Conservation (phyloP, 352 stramenopile species). For the Elongisporangium prolatum region DNA sequence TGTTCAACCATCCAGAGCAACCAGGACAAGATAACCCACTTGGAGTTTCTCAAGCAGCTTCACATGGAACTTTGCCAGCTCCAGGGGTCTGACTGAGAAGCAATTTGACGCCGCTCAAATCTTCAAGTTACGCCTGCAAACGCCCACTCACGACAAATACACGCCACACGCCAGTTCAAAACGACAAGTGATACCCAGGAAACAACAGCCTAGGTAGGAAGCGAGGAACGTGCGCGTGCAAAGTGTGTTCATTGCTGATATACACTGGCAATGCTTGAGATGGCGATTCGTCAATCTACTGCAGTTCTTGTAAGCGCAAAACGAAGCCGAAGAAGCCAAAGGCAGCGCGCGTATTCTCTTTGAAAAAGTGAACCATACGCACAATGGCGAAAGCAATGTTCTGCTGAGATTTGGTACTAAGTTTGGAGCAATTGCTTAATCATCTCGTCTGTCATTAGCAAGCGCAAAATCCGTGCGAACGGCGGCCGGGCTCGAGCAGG, state of each 20-base stretch:
- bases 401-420: conserved; percentile 9
- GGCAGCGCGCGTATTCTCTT: conserved; percentile 6
- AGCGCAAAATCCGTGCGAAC: conserved; percentile 7
- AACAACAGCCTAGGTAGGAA: conserved; percentile 6
- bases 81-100: conserved; percentile 5
- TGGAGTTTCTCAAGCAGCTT: conserved; percentile 7
- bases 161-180: conserved; percentile 1
- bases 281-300: conserved; percentile 7
- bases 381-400: conserved; percentile 8
- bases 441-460: background rate
- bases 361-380: conserved; percentile 6
- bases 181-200: conserved; percentile 3
- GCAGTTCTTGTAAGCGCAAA: conserved; percentile 2
- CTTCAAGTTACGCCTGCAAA: conserved; percentile 5
- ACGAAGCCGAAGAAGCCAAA: conserved; percentile 4
- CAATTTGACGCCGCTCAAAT: background rate
- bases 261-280: background rate
- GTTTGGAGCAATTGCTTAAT: conserved; percentile 4
- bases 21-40: background rate
- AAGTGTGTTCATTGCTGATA: conserved; percentile 11
- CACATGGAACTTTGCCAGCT: conserved; percentile 9
- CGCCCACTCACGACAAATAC: background rate
- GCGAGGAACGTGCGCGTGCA: conserved; percentile 3
- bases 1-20: conserved; percentile 1
- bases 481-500: background rate